Evolutionary conservation across 305 asterid genomes (phyloP), one percentile per base, ranked within the genome.

Genomic region (Fraxinus nigra): DNA sequence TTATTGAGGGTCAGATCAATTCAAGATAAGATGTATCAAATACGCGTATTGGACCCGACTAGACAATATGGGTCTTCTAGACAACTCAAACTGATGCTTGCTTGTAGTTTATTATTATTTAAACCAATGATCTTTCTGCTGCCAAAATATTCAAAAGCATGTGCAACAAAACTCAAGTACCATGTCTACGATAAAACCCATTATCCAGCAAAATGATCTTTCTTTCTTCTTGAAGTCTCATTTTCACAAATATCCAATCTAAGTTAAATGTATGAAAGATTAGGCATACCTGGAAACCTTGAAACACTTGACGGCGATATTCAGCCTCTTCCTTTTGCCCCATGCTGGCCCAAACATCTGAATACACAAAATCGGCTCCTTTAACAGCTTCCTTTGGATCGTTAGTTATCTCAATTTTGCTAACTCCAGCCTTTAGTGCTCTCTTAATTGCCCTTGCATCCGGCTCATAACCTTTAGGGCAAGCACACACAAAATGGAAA

Each of bases 311-410:
- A 51, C 88, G 93, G 18, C 99, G 98, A 84, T 94, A 85, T 78
- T 92, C 97, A 90, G 98, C 98, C 91, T 96, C 99, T 82, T 94
- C 98, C 88, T 96, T 96, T 86, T 96, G 98, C 40, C 99, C 98
- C 98, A 94, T 94, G 89, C 98, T 93, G 26, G 99, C 99, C 98
- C 98, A 96, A 82, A 96, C 98, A 90, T 96, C 99, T 20, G 98
- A 83, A 85, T 96, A 96, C 79, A 96, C 95, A 74, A 96, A 93
- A 85, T 94, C 98, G 72, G 99, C 98, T 78, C 99, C 99, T 82
- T 34, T 87, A 22, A 96, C 97, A 82, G 98, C 98, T 89, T 92
- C 98, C 82, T 94, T 93, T 77, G 93, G 94, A 87, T 94, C 97
- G 86, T 90, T 86, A n/a, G 90, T 88, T 80, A 96, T 93, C 85